phyloP scores from a whole-genome alignment of 2,329 filamentous ascomycete genomes.

The Ophiostoma sp. region DNA sequence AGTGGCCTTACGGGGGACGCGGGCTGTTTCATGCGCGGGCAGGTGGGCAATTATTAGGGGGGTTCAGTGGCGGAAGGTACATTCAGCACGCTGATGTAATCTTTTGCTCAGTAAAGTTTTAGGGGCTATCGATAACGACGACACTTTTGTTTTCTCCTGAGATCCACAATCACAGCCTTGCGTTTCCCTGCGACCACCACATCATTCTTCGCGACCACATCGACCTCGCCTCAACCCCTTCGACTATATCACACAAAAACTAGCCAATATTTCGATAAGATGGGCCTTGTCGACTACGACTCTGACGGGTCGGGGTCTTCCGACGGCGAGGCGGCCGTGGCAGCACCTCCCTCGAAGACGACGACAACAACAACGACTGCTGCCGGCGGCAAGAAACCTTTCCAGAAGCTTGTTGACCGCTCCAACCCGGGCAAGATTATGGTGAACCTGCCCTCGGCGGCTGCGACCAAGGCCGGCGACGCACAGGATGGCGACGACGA shows the following conservation, averaged over 20 bases:
- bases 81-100: neutral
- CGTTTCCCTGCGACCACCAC: neutral
- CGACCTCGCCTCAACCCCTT: neutral
- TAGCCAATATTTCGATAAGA: slow-evolving; percentile 39
- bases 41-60: neutral
- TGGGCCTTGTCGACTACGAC: slow-evolving; percentile 82
- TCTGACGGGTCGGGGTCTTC: slow-evolving; percentile 71
- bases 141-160: neutral
- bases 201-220: neutral
- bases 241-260: neutral
- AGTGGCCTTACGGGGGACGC: slow-evolving; percentile 1
- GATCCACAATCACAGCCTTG: slow-evolving; percentile 12
- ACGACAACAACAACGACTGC: slow-evolving; percentile 30
- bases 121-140: neutral
- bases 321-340: slow-evolving; percentile 44
- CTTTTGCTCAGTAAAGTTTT: neutral
- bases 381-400: slow-evolving; percentile 55
- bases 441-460: slow-evolving; percentile 67
- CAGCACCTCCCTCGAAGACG: neutral
- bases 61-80: neutral
- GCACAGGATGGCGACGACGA: slow-evolving; percentile 43
- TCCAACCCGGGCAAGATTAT: slow-evolving; percentile 81
- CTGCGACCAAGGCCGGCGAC: slow-evolving; percentile 36
- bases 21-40: neutral
- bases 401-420: slow-evolving; percentile 79